Evolutionary conservation across 2,329 filamentous ascomycete genomes (phyloP), one percentile per base, ranked within the genome.

Genomic region (Stylonectria norvegica): DNA sequence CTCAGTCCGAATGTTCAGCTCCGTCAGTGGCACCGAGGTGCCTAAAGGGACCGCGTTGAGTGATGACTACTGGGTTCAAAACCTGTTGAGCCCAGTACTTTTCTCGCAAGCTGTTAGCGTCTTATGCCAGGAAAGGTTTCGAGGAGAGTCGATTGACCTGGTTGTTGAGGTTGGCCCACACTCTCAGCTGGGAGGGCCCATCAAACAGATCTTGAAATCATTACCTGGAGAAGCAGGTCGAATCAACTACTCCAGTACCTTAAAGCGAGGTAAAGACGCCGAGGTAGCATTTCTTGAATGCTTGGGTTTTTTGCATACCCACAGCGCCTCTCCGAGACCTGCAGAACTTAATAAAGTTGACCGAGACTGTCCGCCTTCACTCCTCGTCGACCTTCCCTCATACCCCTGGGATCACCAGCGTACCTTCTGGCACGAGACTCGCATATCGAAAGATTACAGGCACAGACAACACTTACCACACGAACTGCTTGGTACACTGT

Each of bases 181-280:
- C 45, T 63, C 70, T 1, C 70, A 69, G 4, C 61, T 76, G 2
- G 64, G 69, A 35, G 70, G 71, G 0, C 72, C 72, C 3, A 59
- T 72, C 34, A 68, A 71, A 49, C 70, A 75, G 53, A 70, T 70
- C 9, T 53, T 72, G 8, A 70, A 70, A 45, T 58, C 62, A 9
- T 14, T 10, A 30, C 8, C 6, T 30, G 27, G 8, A 10, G 8
- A n/a, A n/a, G n/a, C n/a, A n/a, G n/a, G n/a, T n/a, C n/a, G 2
- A 63, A 1, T 72, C 73, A 36, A 62, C 59, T 3, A 41, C 68
- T 83, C 4, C 18, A 43, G 36, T 35, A 57, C 71, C 5, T 70
- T 73, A 28, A 71, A 36, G 38, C 50, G 33, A 32, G 73, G 19
- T 68, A 73, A 36, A 64, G 43, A 18, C 30, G 42, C 25, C 31